A percentile compares a stretch with the other conserved stretches of the same genome.
These are phyloP conservation scores for Clavispora asparagi DNA, from an alignment of 805 yeast genomes.

Conservation along the genomic window DNA sequence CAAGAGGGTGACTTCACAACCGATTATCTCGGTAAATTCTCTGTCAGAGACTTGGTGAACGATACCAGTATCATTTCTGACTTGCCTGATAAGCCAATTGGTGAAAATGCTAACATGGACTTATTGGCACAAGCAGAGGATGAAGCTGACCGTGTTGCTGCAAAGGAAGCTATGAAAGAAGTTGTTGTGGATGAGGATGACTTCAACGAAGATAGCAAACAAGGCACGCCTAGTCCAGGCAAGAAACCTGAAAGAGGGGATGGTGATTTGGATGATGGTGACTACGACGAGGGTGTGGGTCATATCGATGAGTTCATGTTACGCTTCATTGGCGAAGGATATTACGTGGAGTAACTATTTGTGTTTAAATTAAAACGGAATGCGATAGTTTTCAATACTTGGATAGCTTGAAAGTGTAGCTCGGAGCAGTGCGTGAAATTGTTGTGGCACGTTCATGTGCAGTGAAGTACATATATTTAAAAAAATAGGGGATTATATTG, in stretches of 20 bases:
- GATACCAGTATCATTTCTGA: conserved; percentile 39
- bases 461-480: too few relatives aligned
- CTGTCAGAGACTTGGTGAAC: conserved; percentile 81
- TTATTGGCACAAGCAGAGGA: conserved; percentile 92
- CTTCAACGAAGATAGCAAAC: conserved; percentile 50
- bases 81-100: conserved; percentile 40
- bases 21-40: conserved; percentile 84
- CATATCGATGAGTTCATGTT: conserved; percentile 98
- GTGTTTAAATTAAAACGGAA: too few relatives aligned
- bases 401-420: too few relatives aligned
- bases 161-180: conserved; percentile 82
- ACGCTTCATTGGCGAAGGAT: conserved; percentile 79
- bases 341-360: conserved; percentile 32
- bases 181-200: conserved; percentile 81
- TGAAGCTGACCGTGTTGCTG: conserved; percentile 86
- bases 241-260: conserved; percentile 23
- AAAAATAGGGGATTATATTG: too few relatives aligned
- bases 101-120: conserved; percentile 37
- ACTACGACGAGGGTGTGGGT: conserved; percentile 60
- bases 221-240: conserved; percentile 21
- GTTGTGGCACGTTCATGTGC: too few relatives aligned
- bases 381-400: too few relatives aligned
- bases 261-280: conserved; percentile 31
- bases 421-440: too few relatives aligned
- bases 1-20: conserved; percentile 99